Base-by-base conservation (phyloP, 441 rosid species). In the Breynia disticha region DNA sequence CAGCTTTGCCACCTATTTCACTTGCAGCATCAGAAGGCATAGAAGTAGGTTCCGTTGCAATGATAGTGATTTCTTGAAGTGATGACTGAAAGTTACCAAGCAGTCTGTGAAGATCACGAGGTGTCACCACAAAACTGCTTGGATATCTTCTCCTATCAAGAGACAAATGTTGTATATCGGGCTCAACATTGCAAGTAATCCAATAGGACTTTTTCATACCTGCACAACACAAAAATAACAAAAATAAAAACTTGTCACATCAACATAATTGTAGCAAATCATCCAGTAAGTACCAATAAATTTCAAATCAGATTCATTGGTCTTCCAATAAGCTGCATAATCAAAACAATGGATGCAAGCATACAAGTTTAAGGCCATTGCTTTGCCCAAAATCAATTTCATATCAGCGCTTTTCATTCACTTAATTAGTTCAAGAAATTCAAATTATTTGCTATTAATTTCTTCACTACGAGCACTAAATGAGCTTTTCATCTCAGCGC, bases 121-220 rank as follows among this genome's bases (percentile, higher is more conserved):
- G 97, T 67, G 83, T 86, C 53, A 75, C 91, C 37, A 79, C 85
- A 46, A 93, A 64, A 70, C 69, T 72, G 73, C 95, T 93, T 0
- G 83, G 84, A 63, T 79, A 86, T 65, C 73, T 77, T 65, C 68
- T 67, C 72, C 80, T 84, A 66, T 93, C 98, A 70, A 93, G 91
- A 45, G 95, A 81, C 52, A 93, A 66, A 55, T 82, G 85, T 50
- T 88, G 96, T 69, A 86, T 76, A 48, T 88, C 83, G 1, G 87
- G 90, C 73, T 86, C 95, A 61, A 86, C 78, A 72, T 86, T 93
- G 84, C 95, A 93, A 55, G 85, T 79, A 69, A 88, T 78, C 94
- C 88, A 84, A 64, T 81, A 93, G 19, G 90, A 52, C 67, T 93
- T 84, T 69, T 67, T 86, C 66, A 82, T 76, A 67, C 96, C 98